phyloP scores from a whole-genome alignment of 768 basidiomycete genomes.

The Russula sp. region DNA sequence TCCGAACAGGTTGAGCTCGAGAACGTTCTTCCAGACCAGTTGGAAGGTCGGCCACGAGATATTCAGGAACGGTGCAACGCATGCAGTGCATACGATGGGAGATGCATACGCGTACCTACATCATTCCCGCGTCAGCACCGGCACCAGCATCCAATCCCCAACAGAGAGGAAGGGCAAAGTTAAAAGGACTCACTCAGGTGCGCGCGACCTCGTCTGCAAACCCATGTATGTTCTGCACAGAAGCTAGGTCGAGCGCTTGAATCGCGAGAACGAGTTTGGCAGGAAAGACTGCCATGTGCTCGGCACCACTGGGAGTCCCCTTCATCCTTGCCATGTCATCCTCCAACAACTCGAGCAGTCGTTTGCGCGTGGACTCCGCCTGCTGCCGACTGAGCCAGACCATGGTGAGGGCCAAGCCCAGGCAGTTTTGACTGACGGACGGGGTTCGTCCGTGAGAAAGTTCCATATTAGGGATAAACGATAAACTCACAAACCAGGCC shows the following conservation, averaged over 20 bases:
- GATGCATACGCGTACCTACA: no score
- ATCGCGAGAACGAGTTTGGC: conserved; percentile 49
- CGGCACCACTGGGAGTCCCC: conserved; percentile 34
- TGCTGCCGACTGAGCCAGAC: no score
- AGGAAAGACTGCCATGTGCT: conserved; percentile 50
- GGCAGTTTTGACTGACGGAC: no score
- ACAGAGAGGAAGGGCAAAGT: not conserved
- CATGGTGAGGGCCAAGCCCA: conserved; percentile 66
- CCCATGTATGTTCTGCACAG: conserved; percentile 48
- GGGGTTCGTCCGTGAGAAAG: no score
- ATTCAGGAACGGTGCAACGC: conserved; percentile 48
- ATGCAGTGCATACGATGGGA: conserved; percentile 74
- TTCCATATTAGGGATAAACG: no score
- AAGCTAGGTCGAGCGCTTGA: conserved; percentile 65
- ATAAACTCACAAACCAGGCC: no score
- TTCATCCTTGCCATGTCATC: conserved; percentile 38
- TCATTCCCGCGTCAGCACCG: no score
- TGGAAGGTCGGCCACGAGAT: conserved; percentile 44
- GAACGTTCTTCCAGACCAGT: no score
- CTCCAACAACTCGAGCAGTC: conserved; percentile 50
- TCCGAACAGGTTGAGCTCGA: conserved; percentile 36
- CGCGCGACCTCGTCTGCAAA: conserved; percentile 49
- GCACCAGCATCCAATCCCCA: no score
- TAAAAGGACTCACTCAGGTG: conserved; percentile 42
- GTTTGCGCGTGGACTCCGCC: conserved; percentile 53